Percentiles rank a stretch among this genome's conserved stretches.
Evolutionary conservation across 2,329 filamentous ascomycete genomes (phyloP).

Genomic region (Ascochyta rabiei): DNA sequence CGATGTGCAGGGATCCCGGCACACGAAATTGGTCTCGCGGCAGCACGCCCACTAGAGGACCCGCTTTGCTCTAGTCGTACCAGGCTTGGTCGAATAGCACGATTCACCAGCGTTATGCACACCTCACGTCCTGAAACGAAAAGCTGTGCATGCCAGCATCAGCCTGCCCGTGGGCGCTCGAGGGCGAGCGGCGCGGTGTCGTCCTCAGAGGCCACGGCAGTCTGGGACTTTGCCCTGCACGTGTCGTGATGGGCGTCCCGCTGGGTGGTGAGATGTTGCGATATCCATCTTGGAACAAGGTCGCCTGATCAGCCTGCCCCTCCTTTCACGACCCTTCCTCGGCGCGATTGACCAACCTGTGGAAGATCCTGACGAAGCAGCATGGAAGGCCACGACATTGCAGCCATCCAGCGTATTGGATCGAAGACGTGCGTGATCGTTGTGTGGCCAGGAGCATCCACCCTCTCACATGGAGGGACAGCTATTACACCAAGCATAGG

Average conservation of each 20-base stretch:
- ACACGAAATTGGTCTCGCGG: slow-evolving; percentile 44
- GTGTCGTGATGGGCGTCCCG: slow-evolving; percentile 20
- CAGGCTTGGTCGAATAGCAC: slow-evolving; percentile 36
- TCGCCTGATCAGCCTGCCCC: slow-evolving; percentile 38
- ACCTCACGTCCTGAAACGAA: slow-evolving; percentile 34
- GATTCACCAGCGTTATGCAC: slow-evolving; percentile 43
- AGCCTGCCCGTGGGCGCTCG: slow-evolving; percentile 8
- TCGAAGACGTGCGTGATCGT: slow-evolving; percentile 16
- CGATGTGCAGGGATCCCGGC: slow-evolving; percentile 37
- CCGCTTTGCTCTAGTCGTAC: slow-evolving; percentile 33
- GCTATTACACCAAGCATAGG: slow-evolving; percentile 17
- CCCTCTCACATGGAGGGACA: slow-evolving; percentile 14
- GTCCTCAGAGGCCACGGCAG: slow-evolving; percentile 10
- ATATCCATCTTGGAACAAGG: slow-evolving; percentile 21
- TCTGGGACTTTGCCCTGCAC: slow-evolving; percentile 12
- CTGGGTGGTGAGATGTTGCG: slow-evolving; percentile 20
- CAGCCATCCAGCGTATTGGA: slow-evolving; percentile 14
- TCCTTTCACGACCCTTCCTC: slow-evolving; percentile 24
- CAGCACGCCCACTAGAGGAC: slow-evolving; percentile 39
- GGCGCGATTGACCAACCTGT: slow-evolving; percentile 24
- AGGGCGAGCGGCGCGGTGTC: slow-evolving; percentile 6
- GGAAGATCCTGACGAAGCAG: slow-evolving; percentile 31
- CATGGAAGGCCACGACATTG: slow-evolving; percentile 18
- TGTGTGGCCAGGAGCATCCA: slow-evolving; percentile 7
- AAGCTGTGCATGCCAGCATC: slow-evolving; percentile 31